Conservation (phyloP, 169 alveolate species). For the Plasmodium knowlesi region DNA sequence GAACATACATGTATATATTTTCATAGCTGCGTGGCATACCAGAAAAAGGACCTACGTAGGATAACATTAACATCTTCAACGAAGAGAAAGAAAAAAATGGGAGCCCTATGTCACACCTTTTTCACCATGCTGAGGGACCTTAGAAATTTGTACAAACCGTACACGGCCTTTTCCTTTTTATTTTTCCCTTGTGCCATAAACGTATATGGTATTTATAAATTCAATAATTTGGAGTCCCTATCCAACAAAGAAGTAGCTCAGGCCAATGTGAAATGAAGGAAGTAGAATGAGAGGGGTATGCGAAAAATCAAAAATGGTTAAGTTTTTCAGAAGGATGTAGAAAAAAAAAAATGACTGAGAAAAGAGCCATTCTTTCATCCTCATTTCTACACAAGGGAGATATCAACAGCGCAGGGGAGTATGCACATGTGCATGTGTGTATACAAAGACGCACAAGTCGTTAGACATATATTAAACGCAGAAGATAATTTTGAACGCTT, state of each 20-base stretch:
- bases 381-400: not conserved
- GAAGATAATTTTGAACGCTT: not conserved
- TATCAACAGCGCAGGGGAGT: not conserved
- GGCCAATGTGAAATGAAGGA: constrained; percentile 27
- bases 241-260: constrained; percentile 33
- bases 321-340: not conserved
- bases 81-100: constrained; percentile 12
- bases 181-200: constrained; percentile 73
- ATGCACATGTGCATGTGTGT: not conserved
- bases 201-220: constrained; percentile 69
- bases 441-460: not conserved
- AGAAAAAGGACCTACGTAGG: not conserved
- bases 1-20: not conserved
- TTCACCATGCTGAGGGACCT: constrained; percentile 49
- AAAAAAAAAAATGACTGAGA: not conserved
- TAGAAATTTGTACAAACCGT: constrained; percentile 69
- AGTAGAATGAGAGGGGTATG: not conserved
- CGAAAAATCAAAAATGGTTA: not conserved
- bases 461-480: not conserved
- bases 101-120: constrained; percentile 55
- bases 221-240: constrained; percentile 24
- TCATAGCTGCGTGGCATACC: not conserved
- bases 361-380: not conserved
- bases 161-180: constrained; percentile 70
- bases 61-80: not conserved